A percentile compares a stretch with the other conserved stretches of the same genome.
Evolutionary conservation across 179 eudicot species (phyloP).

Genomic region (Spergularia azorica): DNA sequence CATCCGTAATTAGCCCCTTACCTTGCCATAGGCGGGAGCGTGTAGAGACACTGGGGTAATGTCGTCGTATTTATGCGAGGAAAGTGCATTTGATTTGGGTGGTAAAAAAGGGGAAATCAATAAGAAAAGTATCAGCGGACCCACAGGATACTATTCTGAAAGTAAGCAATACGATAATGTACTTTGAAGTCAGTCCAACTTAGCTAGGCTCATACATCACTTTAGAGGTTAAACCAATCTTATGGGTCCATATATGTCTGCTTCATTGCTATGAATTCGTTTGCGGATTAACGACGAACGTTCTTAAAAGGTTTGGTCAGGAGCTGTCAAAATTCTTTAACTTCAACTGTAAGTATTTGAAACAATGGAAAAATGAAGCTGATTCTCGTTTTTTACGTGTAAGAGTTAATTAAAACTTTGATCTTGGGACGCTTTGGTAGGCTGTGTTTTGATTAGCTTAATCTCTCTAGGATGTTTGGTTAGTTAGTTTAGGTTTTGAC

Average conservation of each 20-base stretch:
- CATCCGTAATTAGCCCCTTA: too few species aligned
- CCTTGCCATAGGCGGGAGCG: too few species aligned
- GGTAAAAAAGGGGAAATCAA: constrained; percentile 13
- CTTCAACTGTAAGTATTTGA: constrained; percentile 9
- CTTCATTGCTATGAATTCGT: constrained; percentile 11
- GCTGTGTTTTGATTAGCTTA: constrained; percentile 16
- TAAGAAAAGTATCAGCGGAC: constrained; percentile 10
- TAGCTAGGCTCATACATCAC: constrained; percentile 26
- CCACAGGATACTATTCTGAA: constrained; percentile 30
- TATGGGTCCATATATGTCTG: constrained; percentile 25
- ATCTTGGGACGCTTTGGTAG: neutral
- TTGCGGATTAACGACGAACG: neutral
- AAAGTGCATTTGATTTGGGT: neutral
- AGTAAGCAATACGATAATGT: constrained; percentile 24
- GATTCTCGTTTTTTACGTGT: neutral
- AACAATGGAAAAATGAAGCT: constrained; percentile 11
- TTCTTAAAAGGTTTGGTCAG: constrained; percentile 10
- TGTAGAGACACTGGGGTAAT: too few species aligned
- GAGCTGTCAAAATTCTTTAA: neutral
- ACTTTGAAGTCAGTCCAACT: constrained; percentile 25
- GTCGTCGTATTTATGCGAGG: neutral
- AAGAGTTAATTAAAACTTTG: constrained; percentile 2
- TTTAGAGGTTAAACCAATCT: constrained; percentile 10
- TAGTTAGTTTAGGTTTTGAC: constrained; percentile 16
- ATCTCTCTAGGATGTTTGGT: constrained; percentile 3